Evolutionary conservation across 1,284 basidiomycete genomes (phyloP), one percentile per base, ranked within the genome.

Genomic region (Sparassis latifolia): DNA sequence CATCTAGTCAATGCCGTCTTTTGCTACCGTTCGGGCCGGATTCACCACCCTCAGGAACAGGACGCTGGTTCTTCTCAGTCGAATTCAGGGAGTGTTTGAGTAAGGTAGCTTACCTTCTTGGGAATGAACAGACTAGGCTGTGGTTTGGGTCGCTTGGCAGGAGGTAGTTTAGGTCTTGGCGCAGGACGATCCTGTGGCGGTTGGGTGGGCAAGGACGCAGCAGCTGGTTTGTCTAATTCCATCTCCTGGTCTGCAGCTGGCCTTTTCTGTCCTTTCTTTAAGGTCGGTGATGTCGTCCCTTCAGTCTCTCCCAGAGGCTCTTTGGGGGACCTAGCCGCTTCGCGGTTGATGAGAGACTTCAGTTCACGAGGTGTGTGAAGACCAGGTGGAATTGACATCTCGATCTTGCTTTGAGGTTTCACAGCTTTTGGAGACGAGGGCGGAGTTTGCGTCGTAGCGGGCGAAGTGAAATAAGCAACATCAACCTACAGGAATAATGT

Each of bases 381-480:
- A 41, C 55, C 49, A 3, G 30, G 29, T 3, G 58, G 55, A 33
- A 54, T 29, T 3, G 43, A 29, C 20, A n/a, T 37, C 29, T 41
- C 37, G n/a, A 44, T 28, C 33, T 62, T 63, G 20, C 57, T 44
- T 12, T 57, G 42, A n/a, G 57, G 41, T 49, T 55, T 60, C 9
- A 45, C 20, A n/a, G 50, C 44, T 55, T 57, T 40, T 30, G 12
- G 28, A 45, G 51, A 31, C 54, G 48, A 40, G 42, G 48, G 42
- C 27, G 55, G 41, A 28, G 52, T 60, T 5, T 41, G 48, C 41
- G 48, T 51, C 4, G 50, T 33, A 37, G 39, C 41, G 44, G 59
- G 53, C 20, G 65, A 59, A 0, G 68, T 72, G 55, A 76, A 76
- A 52, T 67, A 75, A 10, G 62, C 56, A 3, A 57, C 52, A 50